These are phyloP conservation scores for Avena atlantica DNA, from an alignment of 176 grass and related monocot genomes.

Conservation along the genomic window DNA sequence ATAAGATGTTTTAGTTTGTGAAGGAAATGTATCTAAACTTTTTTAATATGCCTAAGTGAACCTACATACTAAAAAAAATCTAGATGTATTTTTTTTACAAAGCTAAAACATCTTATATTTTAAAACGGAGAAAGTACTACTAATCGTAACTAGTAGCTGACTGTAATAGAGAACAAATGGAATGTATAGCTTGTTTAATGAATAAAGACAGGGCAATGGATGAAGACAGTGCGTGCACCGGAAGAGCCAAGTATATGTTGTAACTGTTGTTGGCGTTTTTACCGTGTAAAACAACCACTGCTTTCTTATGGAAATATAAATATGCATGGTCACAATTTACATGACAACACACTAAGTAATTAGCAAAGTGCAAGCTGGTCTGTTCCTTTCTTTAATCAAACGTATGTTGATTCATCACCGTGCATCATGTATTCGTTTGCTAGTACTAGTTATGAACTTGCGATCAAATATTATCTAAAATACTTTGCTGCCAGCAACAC, in stretches of 20 bases:
- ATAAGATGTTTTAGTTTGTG: too few relatives aligned
- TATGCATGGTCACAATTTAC: background rate
- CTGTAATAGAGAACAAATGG: background rate
- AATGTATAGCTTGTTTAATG: background rate
- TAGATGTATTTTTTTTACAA: too few relatives aligned
- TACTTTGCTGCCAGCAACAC: background rate
- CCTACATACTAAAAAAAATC: too few relatives aligned
- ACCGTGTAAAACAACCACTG: background rate
- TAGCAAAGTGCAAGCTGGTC: background rate
- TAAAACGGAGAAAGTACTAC: too few relatives aligned
- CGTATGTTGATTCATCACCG: too few relatives aligned
- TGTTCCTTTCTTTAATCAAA: background rate
- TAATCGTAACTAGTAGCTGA: background rate
- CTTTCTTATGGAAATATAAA: background rate
- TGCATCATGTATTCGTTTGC: background rate
- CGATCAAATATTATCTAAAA: background rate
- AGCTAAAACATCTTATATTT: too few relatives aligned
- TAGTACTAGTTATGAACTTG: background rate
- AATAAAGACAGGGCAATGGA: background rate
- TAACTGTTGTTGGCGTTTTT: background rate
- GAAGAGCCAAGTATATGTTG: background rate
- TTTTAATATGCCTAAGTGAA: too few relatives aligned
- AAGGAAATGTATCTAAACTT: too few relatives aligned
- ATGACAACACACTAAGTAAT: background rate
- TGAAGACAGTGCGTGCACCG: background rate